These are phyloP conservation scores for Eucalyptus marginata DNA, from an alignment of 345 rosid species.

Conservation along the genomic window DNA sequence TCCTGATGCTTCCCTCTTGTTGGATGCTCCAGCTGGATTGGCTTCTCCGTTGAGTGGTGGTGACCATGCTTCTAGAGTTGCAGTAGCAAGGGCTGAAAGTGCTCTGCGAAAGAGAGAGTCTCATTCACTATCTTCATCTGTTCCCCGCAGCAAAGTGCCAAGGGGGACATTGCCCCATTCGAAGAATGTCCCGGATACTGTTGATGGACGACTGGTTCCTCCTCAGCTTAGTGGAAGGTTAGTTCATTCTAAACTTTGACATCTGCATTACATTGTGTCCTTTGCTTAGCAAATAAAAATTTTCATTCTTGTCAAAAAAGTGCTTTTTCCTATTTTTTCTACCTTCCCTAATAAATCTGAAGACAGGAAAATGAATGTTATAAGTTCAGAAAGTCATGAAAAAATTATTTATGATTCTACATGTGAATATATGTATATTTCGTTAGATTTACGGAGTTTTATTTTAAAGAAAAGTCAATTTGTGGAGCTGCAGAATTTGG, in stretches of 20 bases:
- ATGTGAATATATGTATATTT: not conserved
- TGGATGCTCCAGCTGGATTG: constrained; percentile 36
- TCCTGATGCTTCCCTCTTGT: constrained; percentile 77
- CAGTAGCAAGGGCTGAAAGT: constrained; percentile 63
- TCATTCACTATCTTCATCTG: constrained; percentile 20
- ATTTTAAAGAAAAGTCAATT: not conserved
- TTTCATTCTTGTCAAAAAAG: not conserved
- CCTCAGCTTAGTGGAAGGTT: constrained; percentile 91
- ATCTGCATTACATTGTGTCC: not conserved
- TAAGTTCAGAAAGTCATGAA: not conserved
- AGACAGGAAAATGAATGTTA: not conserved
- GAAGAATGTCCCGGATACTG: constrained; percentile 51
- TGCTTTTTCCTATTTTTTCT: not conserved
- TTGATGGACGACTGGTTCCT: constrained; percentile 52
- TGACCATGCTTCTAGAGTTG: constrained; percentile 71
- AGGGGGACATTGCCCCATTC: constrained; percentile 39
- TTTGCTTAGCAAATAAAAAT: not conserved
- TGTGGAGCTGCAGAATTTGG: not conserved
- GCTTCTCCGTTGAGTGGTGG: constrained; percentile 2
- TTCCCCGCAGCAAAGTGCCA: constrained; percentile 44
- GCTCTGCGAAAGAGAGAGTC: constrained; percentile 59
- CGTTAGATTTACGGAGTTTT: not conserved
- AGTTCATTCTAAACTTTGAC: not conserved
- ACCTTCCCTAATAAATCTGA: not conserved
- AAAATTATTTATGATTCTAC: not conserved